Evolutionary conservation across 768 basidiomycete species (phyloP), one percentile per base, ranked within the genome.

Genomic region (Suillus decipiens): DNA sequence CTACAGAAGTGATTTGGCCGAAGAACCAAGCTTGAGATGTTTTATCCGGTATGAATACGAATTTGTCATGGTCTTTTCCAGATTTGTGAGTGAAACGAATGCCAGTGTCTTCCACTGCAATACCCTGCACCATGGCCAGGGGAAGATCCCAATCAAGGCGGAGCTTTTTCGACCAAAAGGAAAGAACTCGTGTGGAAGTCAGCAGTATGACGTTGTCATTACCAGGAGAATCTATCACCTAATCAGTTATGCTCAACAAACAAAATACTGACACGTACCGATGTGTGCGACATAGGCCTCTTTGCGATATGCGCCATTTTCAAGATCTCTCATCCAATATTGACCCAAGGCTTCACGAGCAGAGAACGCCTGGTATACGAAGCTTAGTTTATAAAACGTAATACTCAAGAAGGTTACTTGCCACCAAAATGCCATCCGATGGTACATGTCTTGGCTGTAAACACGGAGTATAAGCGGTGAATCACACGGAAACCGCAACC

Each of bases 321-420:
- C 93, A 17, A 99, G 76, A 72, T 98, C 96, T 77, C 88, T 93
- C 83, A 99, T 89, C 96, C 97, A 99, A 69, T 90, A 93, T 76
- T 99, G 97, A 7, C 97, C 97, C 9, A 92, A 78, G 0, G 96
- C 93, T 73, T 97, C 96, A 7, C 95, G 89, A 41, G 86, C 84
- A 56, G 92, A 92, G 76, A 92, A 99, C 0, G 96, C 87, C 93
- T 96, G 69, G 60, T 4, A 42, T 45, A 24, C n/a, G 61, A 24
- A 57, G 53, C 56, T 43, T 42, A 42, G 55, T 34, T 8, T 28
- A 37, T 43, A 14, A 41, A 45, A 51, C 45, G 45, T 24, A 31
- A 48, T 28, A 41, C 54, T 8, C 15, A 8, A 45, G 3, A 43
- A 43, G 24, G 37, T 34, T 14, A 78, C 91, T 74, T 70, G 95